These are phyloP conservation scores for Sporobolomyces pararoseus DNA, from an alignment of 768 basidiomycete genomes.

Conservation along the genomic window DNA sequence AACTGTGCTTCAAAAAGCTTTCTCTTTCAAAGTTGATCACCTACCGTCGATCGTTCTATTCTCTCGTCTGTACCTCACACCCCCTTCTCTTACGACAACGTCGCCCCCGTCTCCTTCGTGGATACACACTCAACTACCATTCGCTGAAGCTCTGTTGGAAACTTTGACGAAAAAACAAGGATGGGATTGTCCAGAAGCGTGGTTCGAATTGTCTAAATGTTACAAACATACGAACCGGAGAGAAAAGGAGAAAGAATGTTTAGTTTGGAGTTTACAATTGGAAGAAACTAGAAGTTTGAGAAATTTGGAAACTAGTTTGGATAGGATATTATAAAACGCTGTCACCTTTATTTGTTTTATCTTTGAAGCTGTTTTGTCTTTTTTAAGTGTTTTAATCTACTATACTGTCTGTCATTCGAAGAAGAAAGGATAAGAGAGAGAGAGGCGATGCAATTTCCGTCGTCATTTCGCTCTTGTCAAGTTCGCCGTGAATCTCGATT, in stretches of 20 bases:
- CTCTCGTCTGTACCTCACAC: constrained; percentile 65
- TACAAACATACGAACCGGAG: constrained; percentile 63
- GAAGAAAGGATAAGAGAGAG: too few species aligned
- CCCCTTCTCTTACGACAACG: constrained; percentile 36
- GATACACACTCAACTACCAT: constrained; percentile 34
- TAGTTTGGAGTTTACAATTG: constrained; percentile 62
- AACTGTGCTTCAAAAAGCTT: constrained; percentile 75
- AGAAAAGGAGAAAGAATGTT: constrained; percentile 68
- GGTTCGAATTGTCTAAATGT: constrained; percentile 69
- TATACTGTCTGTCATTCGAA: too few species aligned
- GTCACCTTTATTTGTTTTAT: neutral
- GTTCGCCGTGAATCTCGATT: too few species aligned
- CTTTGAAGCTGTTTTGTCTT: neutral
- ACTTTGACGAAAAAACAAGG: constrained; percentile 67
- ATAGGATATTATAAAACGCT: constrained; percentile 32
- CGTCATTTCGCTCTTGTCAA: too few species aligned
- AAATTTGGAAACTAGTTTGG: constrained; percentile 44
- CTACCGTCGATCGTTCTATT: constrained; percentile 74
- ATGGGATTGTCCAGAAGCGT: constrained; percentile 91
- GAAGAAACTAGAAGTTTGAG: constrained; percentile 51
- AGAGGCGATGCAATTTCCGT: too few species aligned
- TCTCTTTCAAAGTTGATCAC: constrained; percentile 79
- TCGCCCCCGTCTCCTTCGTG: neutral
- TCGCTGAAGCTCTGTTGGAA: constrained; percentile 75
- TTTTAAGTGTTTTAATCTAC: neutral